Evolutionary conservation across 345 rosid genomes (phyloP).

Genomic region (Populus davidiana): DNA sequence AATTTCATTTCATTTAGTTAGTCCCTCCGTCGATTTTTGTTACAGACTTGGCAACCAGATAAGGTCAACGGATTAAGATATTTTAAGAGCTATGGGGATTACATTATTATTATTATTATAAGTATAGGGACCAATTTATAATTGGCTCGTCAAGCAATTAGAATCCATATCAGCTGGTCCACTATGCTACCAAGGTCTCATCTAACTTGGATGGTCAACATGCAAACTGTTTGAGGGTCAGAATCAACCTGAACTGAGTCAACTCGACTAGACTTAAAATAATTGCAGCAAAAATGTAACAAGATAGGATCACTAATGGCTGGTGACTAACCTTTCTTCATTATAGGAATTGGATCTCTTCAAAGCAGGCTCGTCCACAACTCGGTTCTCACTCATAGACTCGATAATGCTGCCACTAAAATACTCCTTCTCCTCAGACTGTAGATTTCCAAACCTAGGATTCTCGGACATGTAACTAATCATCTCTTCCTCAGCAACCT

Average conservation of each 20-base stretch:
- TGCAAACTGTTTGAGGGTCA: no score
- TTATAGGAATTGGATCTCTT: constrained; percentile 80
- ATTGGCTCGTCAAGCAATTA: no score
- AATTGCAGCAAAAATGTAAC: background rate
- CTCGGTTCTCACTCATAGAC: constrained; percentile 50
- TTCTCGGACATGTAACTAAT: constrained; percentile 83
- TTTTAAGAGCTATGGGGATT: no score
- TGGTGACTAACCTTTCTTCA: constrained; percentile 53
- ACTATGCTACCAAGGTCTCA: no score
- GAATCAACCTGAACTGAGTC: background rate
- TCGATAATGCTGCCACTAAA: constrained; percentile 87
- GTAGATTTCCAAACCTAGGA: constrained; percentile 85
- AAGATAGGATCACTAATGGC: background rate
- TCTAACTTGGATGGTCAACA: no score
- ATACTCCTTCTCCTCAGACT: constrained; percentile 76
- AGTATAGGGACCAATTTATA: no score
- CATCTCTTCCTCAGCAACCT: constrained; percentile 45
- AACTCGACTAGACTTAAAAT: background rate
- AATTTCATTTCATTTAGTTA: no score
- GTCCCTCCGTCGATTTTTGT: no score
- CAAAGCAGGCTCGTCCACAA: constrained; percentile 31
- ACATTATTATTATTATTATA: no score
- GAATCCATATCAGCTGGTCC: no score
- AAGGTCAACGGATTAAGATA: no score
- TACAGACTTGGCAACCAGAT: no score